Evolutionary conservation across 768 basidiomycete genomes (phyloP), one percentile per base, ranked within the genome.

Genomic region (Daedalea quercina): DNA sequence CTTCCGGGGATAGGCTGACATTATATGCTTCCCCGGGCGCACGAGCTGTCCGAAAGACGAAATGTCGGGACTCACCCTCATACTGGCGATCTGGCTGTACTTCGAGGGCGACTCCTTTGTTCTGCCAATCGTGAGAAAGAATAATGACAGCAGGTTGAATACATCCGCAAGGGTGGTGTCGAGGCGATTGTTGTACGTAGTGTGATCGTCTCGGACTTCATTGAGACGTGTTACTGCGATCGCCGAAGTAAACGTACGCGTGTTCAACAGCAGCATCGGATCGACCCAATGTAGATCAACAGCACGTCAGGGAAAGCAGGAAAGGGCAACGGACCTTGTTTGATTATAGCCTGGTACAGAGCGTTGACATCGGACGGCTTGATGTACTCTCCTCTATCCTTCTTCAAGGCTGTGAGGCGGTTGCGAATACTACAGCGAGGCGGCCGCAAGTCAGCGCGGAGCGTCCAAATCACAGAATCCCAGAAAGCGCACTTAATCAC

Each of bases 91-190:
- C 63, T 98, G 96, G 57, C 90, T 92, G 69, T 96, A 99, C 0
- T 89, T 92, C 23, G 94, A 95, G 0, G 95, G 94, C 9, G 87
- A 86, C 68, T 97, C 94, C 59, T 85, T 83, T 37, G 91, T 94
- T 73, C 94, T 94, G 41, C 96, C 96, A 56, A 99, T 94, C 34
- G 94, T 96, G 61, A 99, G 84, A 76, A 94, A 99, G 78, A 96
- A 97, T 58, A 99, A 80, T 13, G 93, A 95, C 42, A 99, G 80
- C 46, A 99, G 78, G 64, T 82, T 86, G 73, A 98, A 98, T 34
- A 98, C 95, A 70, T 99, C 96, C 25, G 91, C 85, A 44, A 99
- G 82, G 3, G 93, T 90, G 6, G 92, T 94, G 72, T 99, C 96
- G 43, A 99, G 77, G 47, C 96, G 78, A 69, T 98, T 99, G 64